A percentile compares a stretch with the other conserved stretches of the same genome.
These are phyloP conservation scores for Chaetomiaceae sp. DNA, from an alignment of 2,329 filamentous ascomycete genomes.

Conservation along the genomic window DNA sequence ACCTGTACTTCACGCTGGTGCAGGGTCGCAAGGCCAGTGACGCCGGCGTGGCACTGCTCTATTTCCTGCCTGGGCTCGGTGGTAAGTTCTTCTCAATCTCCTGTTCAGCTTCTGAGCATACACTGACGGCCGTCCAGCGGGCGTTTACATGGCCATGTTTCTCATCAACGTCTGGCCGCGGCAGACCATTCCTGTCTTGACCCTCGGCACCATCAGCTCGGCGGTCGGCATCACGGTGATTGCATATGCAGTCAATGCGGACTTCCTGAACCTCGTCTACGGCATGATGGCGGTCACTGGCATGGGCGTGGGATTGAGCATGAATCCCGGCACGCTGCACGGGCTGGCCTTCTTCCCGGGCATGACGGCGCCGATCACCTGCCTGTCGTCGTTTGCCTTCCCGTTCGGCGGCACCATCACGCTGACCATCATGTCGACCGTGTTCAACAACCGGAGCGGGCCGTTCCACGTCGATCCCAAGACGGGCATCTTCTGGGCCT, in stretches of 20 bases:
- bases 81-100: constrained; percentile 33
- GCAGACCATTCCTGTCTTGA: constrained; percentile 54
- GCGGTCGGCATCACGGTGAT: constrained; percentile 53
- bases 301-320: constrained; percentile 55
- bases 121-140: constrained; percentile 30
- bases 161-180: constrained; percentile 55
- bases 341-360: constrained; percentile 55
- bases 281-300: constrained; percentile 62
- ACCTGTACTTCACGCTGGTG: constrained; percentile 61
- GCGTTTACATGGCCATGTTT: constrained; percentile 52
- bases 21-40: constrained; percentile 42
- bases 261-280: constrained; percentile 47
- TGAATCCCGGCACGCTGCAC: constrained; percentile 58
- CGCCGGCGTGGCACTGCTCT: constrained; percentile 53
- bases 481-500: constrained; percentile 59
- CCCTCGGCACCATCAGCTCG: constrained; percentile 51
- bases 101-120: neutral
- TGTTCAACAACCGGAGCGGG: constrained; percentile 55
- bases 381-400: constrained; percentile 51
- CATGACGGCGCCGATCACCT: constrained; percentile 52
- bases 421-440: constrained; percentile 60
- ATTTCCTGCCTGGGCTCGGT: constrained; percentile 58
- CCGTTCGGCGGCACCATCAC: constrained; percentile 60
- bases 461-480: constrained; percentile 13
- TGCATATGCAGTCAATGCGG: constrained; percentile 47